phyloP scores from a whole-genome alignment of 2,329 filamentous ascomycete species.

The Ilyonectria robusta region DNA sequence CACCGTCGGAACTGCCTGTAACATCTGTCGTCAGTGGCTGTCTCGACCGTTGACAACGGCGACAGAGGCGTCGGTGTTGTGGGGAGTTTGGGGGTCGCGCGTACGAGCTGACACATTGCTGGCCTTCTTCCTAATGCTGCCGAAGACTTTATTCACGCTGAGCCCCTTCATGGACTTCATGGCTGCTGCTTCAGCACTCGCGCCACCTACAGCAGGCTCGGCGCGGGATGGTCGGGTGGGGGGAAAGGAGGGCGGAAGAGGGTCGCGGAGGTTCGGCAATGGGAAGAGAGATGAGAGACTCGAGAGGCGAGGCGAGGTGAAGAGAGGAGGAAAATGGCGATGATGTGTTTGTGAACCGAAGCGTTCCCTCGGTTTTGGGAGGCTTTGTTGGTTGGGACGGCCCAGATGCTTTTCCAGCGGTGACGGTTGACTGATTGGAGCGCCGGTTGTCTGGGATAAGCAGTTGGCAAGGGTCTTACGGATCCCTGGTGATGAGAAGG shows the following conservation, averaged over 20 bases:
- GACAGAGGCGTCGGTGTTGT: not conserved
- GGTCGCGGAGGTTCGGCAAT: conserved; percentile 5
- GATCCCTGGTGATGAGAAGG: conserved; percentile 34
- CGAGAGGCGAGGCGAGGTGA: conserved; percentile 16
- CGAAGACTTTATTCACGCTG: conserved; percentile 70
- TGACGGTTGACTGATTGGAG: conserved; percentile 43
- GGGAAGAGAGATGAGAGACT: conserved; percentile 34
- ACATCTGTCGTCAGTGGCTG: conserved; percentile 14
- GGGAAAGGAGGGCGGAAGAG: conserved; percentile 14
- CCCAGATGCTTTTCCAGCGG: conserved; percentile 33
- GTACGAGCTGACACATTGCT: conserved; percentile 46
- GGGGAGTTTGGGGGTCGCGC: conserved; percentile 21
- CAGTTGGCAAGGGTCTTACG: conserved; percentile 37
- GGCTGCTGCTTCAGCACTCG: conserved; percentile 38
- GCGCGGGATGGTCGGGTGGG: conserved; percentile 29
- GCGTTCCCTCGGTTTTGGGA: conserved; percentile 11
- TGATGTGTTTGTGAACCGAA: conserved; percentile 33
- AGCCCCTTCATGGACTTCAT: conserved; percentile 67
- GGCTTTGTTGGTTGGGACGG: conserved; percentile 39
- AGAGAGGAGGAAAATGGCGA: conserved; percentile 29
- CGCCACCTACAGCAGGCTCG: conserved; percentile 40
- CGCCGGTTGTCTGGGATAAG: conserved; percentile 44
- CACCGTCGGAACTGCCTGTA: conserved; percentile 28
- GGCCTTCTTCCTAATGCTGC: conserved; percentile 66
- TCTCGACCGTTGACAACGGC: not conserved